These are phyloP conservation scores for Antarctomyces pellizariae DNA, from an alignment of 495 filamentous ascomycete genomes.

Conservation along the genomic window DNA sequence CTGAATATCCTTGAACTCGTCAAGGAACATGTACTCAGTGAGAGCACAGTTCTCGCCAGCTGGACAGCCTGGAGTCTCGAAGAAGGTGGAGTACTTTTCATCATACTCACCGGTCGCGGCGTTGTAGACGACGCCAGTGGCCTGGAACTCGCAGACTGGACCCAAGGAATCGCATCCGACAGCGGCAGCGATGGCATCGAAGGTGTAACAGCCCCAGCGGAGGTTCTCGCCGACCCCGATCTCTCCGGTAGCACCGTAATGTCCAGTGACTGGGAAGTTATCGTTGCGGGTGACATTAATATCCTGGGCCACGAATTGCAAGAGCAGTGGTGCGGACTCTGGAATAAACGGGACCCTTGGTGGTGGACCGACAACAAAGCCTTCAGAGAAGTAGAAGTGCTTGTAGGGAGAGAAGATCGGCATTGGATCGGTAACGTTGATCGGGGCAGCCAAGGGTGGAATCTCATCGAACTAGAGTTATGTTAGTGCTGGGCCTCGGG, in stretches of 20 bases:
- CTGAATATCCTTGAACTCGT: conserved; percentile 6
- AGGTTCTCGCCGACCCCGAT: conserved; percentile 9
- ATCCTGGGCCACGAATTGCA: conserved; percentile 13
- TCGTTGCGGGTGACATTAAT: conserved; percentile 8
- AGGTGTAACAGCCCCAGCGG: conserved; percentile 10
- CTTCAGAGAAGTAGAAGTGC: conserved; percentile 12
- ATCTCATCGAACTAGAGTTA: conserved; percentile 11
- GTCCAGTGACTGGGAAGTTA: conserved; percentile 5
- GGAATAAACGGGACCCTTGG: conserved; percentile 10
- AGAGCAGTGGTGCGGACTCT: conserved; percentile 6
- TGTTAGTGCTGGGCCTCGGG: conserved; percentile 3
- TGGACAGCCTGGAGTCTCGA: conserved; percentile 7
- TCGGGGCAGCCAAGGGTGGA: conserved; percentile 6
- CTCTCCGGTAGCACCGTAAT: conserved; percentile 8
- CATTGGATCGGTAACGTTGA: conserved; percentile 4
- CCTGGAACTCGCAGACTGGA: conserved; percentile 7
- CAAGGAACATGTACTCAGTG: conserved; percentile 2
- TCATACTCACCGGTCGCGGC: neutral
- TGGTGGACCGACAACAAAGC: conserved; percentile 13
- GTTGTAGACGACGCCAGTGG: conserved; percentile 8
- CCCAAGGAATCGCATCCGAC: conserved; percentile 11
- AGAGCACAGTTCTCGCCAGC: conserved; percentile 7
- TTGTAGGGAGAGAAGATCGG: conserved; percentile 12
- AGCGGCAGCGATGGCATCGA: conserved; percentile 10
- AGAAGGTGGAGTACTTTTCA: conserved; percentile 2